Evolutionary conservation across 2,329 filamentous ascomycete species (phyloP).

Genomic region (Aureobasidium sp.): DNA sequence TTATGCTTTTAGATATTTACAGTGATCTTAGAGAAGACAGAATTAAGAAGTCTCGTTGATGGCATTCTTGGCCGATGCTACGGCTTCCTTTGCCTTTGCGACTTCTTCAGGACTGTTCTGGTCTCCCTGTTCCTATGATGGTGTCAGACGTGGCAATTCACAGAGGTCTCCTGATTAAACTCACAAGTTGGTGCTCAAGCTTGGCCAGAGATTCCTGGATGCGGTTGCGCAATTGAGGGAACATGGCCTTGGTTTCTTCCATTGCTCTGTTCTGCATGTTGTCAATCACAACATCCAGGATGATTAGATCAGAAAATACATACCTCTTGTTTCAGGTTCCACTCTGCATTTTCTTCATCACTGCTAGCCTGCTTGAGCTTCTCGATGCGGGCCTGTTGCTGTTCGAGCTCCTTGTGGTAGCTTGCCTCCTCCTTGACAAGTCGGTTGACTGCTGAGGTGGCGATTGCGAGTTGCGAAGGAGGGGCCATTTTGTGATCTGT

Average conservation of each 20-base stretch:
- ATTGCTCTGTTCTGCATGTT: constrained; percentile 62
- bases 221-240: constrained; percentile 63
- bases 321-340: constrained; percentile 80
- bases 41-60: constrained; percentile 31
- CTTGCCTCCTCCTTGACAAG: constrained; percentile 86
- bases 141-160: constrained; percentile 15
- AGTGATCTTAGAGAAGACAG: not conserved
- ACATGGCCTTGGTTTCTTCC: constrained; percentile 81
- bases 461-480: constrained; percentile 68
- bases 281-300: not conserved
- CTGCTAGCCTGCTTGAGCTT: constrained; percentile 52
- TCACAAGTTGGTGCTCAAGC: constrained; percentile 69
- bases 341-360: constrained; percentile 68
- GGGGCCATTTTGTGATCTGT: constrained; percentile 56
- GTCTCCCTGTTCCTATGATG: constrained; percentile 32
- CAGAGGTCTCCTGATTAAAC: not conserved
- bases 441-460: constrained; percentile 70
- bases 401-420: constrained; percentile 77
- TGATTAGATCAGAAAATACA: constrained; percentile 21
- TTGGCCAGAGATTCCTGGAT: constrained; percentile 65
- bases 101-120: constrained; percentile 37
- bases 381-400: constrained; percentile 65
- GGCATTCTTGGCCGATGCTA: constrained; percentile 34
- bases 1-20: constrained; percentile 6
- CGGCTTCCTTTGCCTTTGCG: constrained; percentile 39